Conservation (phyloP, 805 yeast species). For the Ascoidea tarda region DNA sequence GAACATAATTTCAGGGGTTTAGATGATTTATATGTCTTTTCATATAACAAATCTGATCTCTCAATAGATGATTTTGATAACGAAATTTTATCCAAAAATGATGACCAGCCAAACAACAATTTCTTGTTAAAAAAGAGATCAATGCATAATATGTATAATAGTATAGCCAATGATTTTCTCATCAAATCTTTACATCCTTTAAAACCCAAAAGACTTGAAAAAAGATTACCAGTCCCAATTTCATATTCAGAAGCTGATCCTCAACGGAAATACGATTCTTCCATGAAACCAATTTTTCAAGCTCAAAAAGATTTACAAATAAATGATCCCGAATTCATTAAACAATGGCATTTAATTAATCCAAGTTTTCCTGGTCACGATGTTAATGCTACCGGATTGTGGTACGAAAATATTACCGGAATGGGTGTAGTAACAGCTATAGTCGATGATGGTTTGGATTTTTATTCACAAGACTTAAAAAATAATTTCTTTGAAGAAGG, state of each 20-base stretch:
- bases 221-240: slow-evolving; percentile 42
- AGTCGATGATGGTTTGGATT: slow-evolving; percentile 91
- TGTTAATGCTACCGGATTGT: slow-evolving; percentile 72
- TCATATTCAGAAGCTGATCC: slow-evolving; percentile 1
- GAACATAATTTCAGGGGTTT: slow-evolving; percentile 56
- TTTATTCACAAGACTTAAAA: slow-evolving; percentile 56
- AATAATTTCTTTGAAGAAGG: slow-evolving; percentile 63
- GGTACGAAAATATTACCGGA: slow-evolving; percentile 77
- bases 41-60: slow-evolving; percentile 24
- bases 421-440: slow-evolving; percentile 73
- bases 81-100: slow-evolving; percentile 5
- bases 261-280: slow-evolving; percentile 31
- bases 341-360: slow-evolving; percentile 91
- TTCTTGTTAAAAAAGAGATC: slow-evolving; percentile 5
- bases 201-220: slow-evolving; percentile 35
- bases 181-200: slow-evolving; percentile 39
- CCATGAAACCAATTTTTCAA: slow-evolving; percentile 28
- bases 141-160: slow-evolving; percentile 6
- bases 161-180: slow-evolving; percentile 13
- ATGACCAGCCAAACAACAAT: slow-evolving; percentile 8
- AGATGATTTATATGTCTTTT: slow-evolving; percentile 53
- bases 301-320: slow-evolving; percentile 44
- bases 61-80: slow-evolving; percentile 6
- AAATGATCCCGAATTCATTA: slow-evolving; percentile 66
- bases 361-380: slow-evolving; percentile 64